Conservation (phyloP, 768 basidiomycete genomes). For the Pleurotus djamor region DNA sequence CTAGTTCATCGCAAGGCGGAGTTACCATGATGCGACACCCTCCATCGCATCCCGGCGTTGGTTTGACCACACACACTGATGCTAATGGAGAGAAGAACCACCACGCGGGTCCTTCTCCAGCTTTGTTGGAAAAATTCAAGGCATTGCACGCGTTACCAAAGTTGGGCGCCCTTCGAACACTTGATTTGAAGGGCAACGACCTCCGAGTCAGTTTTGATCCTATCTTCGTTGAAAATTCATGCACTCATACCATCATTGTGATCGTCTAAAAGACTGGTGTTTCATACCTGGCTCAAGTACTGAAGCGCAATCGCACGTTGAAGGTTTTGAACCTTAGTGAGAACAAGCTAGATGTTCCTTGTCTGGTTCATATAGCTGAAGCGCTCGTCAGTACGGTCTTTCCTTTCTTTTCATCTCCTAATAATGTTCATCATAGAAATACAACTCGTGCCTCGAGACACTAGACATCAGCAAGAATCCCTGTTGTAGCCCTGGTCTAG, state of each 20-base stretch:
- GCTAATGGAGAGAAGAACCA: slow-evolving; percentile 16
- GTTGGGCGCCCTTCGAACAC: slow-evolving; percentile 80
- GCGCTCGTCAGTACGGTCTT: slow-evolving; percentile 61
- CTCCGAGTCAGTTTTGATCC: slow-evolving; percentile 61
- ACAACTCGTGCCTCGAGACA: slow-evolving; percentile 91
- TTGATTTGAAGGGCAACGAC: slow-evolving; percentile 94
- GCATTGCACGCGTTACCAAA: slow-evolving; percentile 87
- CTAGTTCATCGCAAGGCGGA: slow-evolving; percentile 55
- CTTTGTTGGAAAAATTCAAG: slow-evolving; percentile 83
- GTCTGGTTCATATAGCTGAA: slow-evolving; percentile 82
- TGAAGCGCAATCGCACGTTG: slow-evolving; percentile 93
- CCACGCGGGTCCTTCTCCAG: slow-evolving; percentile 61
- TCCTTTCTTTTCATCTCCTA: background rate
- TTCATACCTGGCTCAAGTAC: slow-evolving; percentile 88
- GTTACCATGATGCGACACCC: slow-evolving; percentile 41
- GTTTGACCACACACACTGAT: slow-evolving; percentile 9
- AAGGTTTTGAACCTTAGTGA: slow-evolving; percentile 94
- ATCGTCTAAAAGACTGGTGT: slow-evolving; percentile 61
- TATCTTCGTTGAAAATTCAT: background rate
- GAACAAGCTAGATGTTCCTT: slow-evolving; percentile 86
- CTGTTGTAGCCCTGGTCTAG: slow-evolving; percentile 84
- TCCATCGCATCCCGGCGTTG: slow-evolving; percentile 18
- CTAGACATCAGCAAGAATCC: slow-evolving; percentile 93
- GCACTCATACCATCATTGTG: slow-evolving; percentile 5
- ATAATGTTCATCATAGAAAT: slow-evolving; percentile 58